Evolutionary conservation across 2,329 filamentous ascomycete species (phyloP).

Genomic region (Botrytis sinoallii): DNA sequence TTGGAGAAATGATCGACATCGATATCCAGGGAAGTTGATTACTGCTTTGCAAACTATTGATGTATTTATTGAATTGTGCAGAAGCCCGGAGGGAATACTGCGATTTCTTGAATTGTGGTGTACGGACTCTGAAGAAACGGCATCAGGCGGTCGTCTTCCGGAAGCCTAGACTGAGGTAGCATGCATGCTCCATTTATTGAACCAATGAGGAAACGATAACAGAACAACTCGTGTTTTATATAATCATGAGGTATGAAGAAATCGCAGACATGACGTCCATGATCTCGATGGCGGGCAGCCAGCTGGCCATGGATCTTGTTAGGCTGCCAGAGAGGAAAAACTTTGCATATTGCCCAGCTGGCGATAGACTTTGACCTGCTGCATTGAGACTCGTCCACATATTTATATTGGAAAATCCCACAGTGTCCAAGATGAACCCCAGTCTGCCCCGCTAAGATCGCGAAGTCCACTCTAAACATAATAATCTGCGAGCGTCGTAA

Average conservation of each 20-base stretch:
- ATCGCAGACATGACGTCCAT: background rate
- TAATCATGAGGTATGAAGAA: background rate
- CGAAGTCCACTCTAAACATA: background rate
- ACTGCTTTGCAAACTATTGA: constrained; percentile 27
- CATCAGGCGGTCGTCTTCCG: background rate
- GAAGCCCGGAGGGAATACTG: background rate
- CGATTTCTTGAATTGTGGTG: background rate
- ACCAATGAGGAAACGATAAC: no score
- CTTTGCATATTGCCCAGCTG: background rate
- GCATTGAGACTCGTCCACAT: background rate
- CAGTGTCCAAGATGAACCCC: background rate
- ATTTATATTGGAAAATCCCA: background rate
- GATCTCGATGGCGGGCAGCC: background rate
- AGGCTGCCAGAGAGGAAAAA: background rate
- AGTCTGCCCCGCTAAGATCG: background rate
- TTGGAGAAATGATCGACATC: constrained; percentile 16
- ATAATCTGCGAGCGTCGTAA: background rate
- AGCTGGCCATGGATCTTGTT: background rate
- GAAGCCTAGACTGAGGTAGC: background rate
- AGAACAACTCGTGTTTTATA: no score
- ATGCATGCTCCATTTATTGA: background rate
- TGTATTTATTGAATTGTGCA: constrained; percentile 53
- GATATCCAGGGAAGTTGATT: constrained; percentile 15
- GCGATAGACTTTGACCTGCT: background rate
- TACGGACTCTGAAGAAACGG: background rate